phyloP scores from a whole-genome alignment of 2,329 filamentous ascomycete species.

The Cryoendolithus antarcticus region DNA sequence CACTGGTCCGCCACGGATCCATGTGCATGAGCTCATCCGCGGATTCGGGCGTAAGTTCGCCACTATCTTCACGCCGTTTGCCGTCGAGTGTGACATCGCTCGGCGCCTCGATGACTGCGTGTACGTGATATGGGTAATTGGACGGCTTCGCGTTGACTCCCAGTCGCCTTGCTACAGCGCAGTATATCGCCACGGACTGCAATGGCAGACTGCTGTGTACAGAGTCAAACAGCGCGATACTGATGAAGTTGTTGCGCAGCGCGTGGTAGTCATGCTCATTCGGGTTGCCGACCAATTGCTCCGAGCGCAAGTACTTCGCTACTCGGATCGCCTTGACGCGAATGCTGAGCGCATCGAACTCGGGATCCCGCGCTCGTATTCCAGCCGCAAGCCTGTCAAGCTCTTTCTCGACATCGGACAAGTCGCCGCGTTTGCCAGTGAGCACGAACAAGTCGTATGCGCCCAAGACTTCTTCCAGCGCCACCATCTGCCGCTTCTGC shows the following conservation, averaged over 20 bases:
- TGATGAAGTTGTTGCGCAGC: constrained; percentile 78
- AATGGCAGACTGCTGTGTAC: constrained; percentile 73
- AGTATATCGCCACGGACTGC: constrained; percentile 79
- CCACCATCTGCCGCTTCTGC: constrained; percentile 36
- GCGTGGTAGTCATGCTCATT: constrained; percentile 63
- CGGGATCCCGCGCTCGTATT: constrained; percentile 42
- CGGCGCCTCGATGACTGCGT: constrained; percentile 56
- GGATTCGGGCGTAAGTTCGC: neutral
- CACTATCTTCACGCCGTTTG: constrained; percentile 7
- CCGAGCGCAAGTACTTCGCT: constrained; percentile 54
- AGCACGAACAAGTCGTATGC: constrained; percentile 86
- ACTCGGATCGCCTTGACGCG: constrained; percentile 57
- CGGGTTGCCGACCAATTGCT: constrained; percentile 52
- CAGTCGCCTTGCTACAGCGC: constrained; percentile 60
- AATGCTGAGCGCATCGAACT: constrained; percentile 45
- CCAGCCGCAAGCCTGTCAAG: constrained; percentile 51
- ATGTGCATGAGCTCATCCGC: constrained; percentile 49
- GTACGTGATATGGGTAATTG: constrained; percentile 73
- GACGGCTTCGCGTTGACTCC: constrained; percentile 68
- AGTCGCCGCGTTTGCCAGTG: constrained; percentile 57
- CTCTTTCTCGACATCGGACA: constrained; percentile 49
- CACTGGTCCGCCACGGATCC: constrained; percentile 62
- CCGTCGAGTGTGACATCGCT: constrained; percentile 35
- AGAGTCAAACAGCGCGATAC: constrained; percentile 60
- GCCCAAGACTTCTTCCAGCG: constrained; percentile 63